A percentile compares a stretch with the other conserved stretches of the same genome.
phyloP scores from a whole-genome alignment of 2,329 filamentous ascomycete species.

The Colletotrichum lentis region DNA sequence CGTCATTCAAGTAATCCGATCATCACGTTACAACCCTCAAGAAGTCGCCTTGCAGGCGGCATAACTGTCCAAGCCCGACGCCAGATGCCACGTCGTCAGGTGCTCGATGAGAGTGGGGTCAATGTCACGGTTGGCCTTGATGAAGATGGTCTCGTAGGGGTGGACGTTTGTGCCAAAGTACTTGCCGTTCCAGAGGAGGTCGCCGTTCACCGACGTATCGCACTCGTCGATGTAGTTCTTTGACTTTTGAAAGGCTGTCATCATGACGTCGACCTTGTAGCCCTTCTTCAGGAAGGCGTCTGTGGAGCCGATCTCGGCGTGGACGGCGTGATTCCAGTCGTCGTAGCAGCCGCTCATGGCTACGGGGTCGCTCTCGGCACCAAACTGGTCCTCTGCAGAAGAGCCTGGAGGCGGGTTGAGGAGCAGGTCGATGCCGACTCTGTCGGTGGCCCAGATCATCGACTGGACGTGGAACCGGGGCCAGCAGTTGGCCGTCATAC shows the following conservation, averaged over 20 bases:
- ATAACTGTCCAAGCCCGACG: slow-evolving; percentile 42
- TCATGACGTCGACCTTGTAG: slow-evolving; percentile 48
- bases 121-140: slow-evolving; percentile 47
- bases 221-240: slow-evolving; percentile 32
- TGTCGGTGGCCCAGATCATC: slow-evolving; percentile 51
- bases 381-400: slow-evolving; percentile 41
- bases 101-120: slow-evolving; percentile 42
- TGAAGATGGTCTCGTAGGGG: slow-evolving; percentile 51
- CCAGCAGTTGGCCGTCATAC: slow-evolving; percentile 49
- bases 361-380: slow-evolving; percentile 41
- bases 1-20: too few species aligned
- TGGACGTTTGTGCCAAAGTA: slow-evolving; percentile 49
- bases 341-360: slow-evolving; percentile 46
- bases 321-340: slow-evolving; percentile 42
- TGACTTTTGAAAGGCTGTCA: slow-evolving; percentile 44
- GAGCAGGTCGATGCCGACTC: slow-evolving; percentile 48
- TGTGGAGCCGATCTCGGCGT: slow-evolving; percentile 47
- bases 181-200: slow-evolving; percentile 42
- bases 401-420: slow-evolving; percentile 43
- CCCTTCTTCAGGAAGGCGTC: slow-evolving; percentile 43
- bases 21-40: not conserved
- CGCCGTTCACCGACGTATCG: slow-evolving; percentile 39
- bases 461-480: slow-evolving; percentile 49
- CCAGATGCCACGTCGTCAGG: slow-evolving; percentile 47
- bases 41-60: slow-evolving; percentile 37